These are phyloP conservation scores for Ogataea zsoltii DNA, from an alignment of 805 yeast genomes.

Conservation along the genomic window DNA sequence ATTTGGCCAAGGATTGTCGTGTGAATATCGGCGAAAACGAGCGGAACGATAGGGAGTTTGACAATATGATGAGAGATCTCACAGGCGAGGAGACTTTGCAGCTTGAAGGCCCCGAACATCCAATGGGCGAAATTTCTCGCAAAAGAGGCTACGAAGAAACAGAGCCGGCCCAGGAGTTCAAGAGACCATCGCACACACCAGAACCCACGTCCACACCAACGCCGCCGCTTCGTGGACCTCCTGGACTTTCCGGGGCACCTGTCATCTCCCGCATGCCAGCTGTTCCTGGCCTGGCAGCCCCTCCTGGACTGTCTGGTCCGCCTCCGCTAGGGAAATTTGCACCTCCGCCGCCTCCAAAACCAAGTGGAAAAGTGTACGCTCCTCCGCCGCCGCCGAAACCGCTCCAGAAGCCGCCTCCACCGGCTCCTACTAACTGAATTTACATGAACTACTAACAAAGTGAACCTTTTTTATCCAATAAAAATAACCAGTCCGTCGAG, in stretches of 20 bases:
- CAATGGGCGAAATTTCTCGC: not conserved
- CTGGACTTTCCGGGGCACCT: conserved; percentile 19
- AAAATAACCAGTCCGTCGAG: not conserved
- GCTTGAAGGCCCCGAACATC: conserved; percentile 4
- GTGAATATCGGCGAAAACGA: conserved; percentile 29
- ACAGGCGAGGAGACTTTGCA: conserved; percentile 31
- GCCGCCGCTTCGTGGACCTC: conserved; percentile 28
- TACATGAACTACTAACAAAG: not conserved
- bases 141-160: not conserved
- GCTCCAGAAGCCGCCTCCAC: conserved; percentile 3
- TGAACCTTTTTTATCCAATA: not conserved
- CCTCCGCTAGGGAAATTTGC: conserved; percentile 24
- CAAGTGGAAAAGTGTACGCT: conserved; percentile 1
- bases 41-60: conserved; percentile 48
- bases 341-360: conserved; percentile 14
- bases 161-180: conserved; percentile 1
- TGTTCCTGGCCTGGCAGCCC: conserved; percentile 12
- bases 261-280: conserved; percentile 26
- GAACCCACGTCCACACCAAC: conserved; percentile 10
- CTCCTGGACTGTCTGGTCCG: conserved; percentile 14
- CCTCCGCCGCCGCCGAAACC: conserved; percentile 16
- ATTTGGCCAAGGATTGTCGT: conserved; percentile 84
- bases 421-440: not conserved
- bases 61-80: conserved; percentile 51
- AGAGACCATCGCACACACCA: conserved; percentile 3